Percentiles rank a stretch among this genome's conserved stretches.
Conservation (phyloP, 2,329 filamentous ascomycete species). For the Calonectria hawksworthii region DNA sequence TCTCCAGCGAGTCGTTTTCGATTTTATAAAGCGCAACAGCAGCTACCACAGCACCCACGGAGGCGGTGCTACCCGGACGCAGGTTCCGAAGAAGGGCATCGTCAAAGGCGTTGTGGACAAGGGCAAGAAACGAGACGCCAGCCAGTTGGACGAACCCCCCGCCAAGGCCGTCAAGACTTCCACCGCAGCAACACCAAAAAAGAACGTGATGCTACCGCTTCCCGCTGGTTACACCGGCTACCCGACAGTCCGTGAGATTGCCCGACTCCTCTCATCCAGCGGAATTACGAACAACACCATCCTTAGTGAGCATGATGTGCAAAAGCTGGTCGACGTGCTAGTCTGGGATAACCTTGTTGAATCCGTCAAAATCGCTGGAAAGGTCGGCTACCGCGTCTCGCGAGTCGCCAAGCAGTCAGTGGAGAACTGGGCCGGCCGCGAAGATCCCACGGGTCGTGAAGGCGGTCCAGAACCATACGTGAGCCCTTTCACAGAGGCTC, state of each 20-base stretch:
- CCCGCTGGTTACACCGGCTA: slow-evolving; percentile 81
- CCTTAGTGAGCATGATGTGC: slow-evolving; percentile 80
- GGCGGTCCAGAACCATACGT: slow-evolving; percentile 60
- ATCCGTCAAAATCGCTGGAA: slow-evolving; percentile 64
- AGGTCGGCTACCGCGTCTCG: slow-evolving; percentile 67
- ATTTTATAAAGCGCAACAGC: slow-evolving; percentile 79
- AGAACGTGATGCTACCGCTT: slow-evolving; percentile 63
- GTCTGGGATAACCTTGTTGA: slow-evolving; percentile 91
- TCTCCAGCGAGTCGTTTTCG: slow-evolving; percentile 80
- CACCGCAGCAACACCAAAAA: slow-evolving; percentile 40
- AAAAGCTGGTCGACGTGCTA: slow-evolving; percentile 89
- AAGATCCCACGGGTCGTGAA: slow-evolving; percentile 53
- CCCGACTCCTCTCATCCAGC: slow-evolving; percentile 77
- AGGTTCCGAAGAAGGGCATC: slow-evolving; percentile 69
- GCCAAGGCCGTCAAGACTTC: slow-evolving; percentile 47
- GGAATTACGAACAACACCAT: slow-evolving; percentile 81
- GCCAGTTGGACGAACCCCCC: slow-evolving; percentile 52
- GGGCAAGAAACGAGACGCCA: slow-evolving; percentile 66
- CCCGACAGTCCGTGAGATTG: slow-evolving; percentile 84
- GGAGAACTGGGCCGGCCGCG: slow-evolving; percentile 57
- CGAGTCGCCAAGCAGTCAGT: slow-evolving; percentile 62
- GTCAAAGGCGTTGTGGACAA: slow-evolving; percentile 62
- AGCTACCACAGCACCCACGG: slow-evolving; percentile 70
- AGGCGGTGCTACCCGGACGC: slow-evolving; percentile 51
- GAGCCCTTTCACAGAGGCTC: slow-evolving; percentile 88